Percentiles rank a stretch among this genome's conserved stretches.
Evolutionary conservation across 1,284 basidiomycete genomes (phyloP).

Genomic region (Trametes hirsuta): DNA sequence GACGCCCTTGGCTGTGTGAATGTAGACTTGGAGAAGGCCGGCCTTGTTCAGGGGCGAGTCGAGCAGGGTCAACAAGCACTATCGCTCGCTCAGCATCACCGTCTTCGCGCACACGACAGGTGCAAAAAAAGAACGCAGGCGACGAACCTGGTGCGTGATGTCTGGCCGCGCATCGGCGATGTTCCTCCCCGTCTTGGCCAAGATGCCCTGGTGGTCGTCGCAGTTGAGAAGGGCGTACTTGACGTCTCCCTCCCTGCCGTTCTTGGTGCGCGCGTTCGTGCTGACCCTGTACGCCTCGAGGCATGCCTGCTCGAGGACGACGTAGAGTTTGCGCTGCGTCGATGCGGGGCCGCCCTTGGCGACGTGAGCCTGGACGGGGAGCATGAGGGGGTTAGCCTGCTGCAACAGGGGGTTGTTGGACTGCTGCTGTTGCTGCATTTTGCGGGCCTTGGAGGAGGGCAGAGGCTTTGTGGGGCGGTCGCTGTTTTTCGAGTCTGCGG

Average conservation of each 20-base stretch:
- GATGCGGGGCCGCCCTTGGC: slow-evolving; percentile 53
- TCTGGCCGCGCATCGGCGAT: slow-evolving; percentile 98
- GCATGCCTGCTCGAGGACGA: slow-evolving; percentile 93
- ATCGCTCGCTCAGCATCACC: neutral
- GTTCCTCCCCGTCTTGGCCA: slow-evolving; percentile 97
- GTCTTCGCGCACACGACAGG: neutral
- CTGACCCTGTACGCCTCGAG: slow-evolving; percentile 94
- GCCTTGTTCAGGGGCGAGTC: slow-evolving; percentile 99
- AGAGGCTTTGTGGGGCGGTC: slow-evolving; percentile 50
- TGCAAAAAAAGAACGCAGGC: neutral
- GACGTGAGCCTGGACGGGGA: slow-evolving; percentile 81
- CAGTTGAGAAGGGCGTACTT: slow-evolving; percentile 98
- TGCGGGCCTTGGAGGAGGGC: slow-evolving; percentile 51
- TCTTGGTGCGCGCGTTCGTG: slow-evolving; percentile 52
- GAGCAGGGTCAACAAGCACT: slow-evolving; percentile 95
- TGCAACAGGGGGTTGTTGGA: slow-evolving; percentile 40
- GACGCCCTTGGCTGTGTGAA: slow-evolving; percentile 96
- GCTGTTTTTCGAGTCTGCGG: slow-evolving; percentile 25
- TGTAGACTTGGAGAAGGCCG: slow-evolving; percentile 95
- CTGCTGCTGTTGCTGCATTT: slow-evolving; percentile 38
- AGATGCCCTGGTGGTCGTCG: slow-evolving; percentile 98
- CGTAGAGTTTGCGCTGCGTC: slow-evolving; percentile 78
- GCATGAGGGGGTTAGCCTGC: slow-evolving; percentile 73
- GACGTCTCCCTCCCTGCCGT: slow-evolving; percentile 72
- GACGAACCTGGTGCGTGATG: slow-evolving; percentile 93